Evolutionary conservation across 1,284 basidiomycete genomes (phyloP), one percentile per base, ranked within the genome.

Genomic region (Cryptococcus floricola): DNA sequence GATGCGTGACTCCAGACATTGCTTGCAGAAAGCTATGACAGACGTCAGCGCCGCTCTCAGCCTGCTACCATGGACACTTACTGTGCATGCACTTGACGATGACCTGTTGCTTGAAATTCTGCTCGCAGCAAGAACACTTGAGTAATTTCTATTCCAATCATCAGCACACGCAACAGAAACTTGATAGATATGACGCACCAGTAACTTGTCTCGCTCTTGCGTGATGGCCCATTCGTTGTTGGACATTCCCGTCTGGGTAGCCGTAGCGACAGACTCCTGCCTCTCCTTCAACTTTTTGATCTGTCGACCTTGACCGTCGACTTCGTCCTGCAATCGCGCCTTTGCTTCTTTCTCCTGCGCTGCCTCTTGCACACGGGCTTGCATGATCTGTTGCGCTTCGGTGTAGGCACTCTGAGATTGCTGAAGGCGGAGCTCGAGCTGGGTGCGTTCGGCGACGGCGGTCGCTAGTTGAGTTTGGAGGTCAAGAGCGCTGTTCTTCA

Each of bases 1-100:
- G 65, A 98, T 84, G 39, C 96, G 86, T 27, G 86, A 81, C 64
- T 97, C 93, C 47, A 98, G 84, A 73, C 95, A 85, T 23, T 82
- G 78, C 72, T 88, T 88, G 80, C 94, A 97, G 77, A 97, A 95
- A 0, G 91, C 89, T 91, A 46, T 27, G 39, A 25, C 18, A 1
- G 5, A 10, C 13, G 27, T 49, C 16, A 49, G 47, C 12, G 12
- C 16, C 25, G 10, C n/a, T 16, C 47, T 25, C 10, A 31, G 12
- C 16, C 1, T 41, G 5, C 14, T 14, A 43, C 7, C 23, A 23
- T 27, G 34, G 39, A 19, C 50, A 84, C 89, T 67, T 73, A 93
- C 91, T 91, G 74, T 97, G 94, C 84, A 90, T 86, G 80, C 95
- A 99, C 74, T 94, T 94, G 27, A 86, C 88, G 65, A 99, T 85